Percentiles rank a stretch among this genome's conserved stretches.
Evolutionary conservation across 139 green algal genomes (phyloP).

Genomic region (Eudorina sp.): DNA sequence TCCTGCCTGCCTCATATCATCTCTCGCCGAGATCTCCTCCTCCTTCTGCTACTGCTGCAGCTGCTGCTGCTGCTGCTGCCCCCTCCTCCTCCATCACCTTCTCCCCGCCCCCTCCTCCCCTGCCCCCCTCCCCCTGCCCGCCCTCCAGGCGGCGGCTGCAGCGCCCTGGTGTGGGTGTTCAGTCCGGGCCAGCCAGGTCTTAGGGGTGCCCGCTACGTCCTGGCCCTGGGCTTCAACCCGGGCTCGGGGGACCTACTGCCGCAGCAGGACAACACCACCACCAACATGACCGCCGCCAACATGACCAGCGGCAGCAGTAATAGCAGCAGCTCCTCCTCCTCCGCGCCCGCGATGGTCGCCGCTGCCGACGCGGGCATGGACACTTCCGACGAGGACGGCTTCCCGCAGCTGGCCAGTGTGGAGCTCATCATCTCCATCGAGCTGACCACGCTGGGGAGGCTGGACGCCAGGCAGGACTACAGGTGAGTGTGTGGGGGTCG

Average conservation of each 20-base stretch:
- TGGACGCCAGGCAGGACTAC: slow-evolving; percentile 40
- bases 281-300: not conserved
- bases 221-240: slow-evolving; percentile 65
- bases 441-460: not conserved
- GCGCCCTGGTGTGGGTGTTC: slow-evolving; percentile 58
- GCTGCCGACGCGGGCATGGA: not conserved
- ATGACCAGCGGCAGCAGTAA: not conserved
- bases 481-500: slow-evolving; percentile 2
- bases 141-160: slow-evolving; percentile 56
- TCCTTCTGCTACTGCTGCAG: too few relatives aligned
- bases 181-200: slow-evolving; percentile 52
- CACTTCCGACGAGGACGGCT: slow-evolving; percentile 22
- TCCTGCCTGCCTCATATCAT: too few relatives aligned
- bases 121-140: not conserved
- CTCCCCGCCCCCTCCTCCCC: not conserved
- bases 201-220: slow-evolving; percentile 60
- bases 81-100: not conserved
- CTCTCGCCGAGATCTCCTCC: too few relatives aligned
- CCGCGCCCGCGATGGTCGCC: not conserved
- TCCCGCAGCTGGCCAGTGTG: slow-evolving; percentile 51
- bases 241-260: slow-evolving; percentile 54
- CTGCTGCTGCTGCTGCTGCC: too few relatives aligned
- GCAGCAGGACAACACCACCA: slow-evolving; percentile 20
- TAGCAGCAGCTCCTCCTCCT: not conserved
- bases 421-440: slow-evolving; percentile 60